Base-by-base conservation (phyloP, 768 basidiomycete species). In the Lyophyllum shimeji region DNA sequence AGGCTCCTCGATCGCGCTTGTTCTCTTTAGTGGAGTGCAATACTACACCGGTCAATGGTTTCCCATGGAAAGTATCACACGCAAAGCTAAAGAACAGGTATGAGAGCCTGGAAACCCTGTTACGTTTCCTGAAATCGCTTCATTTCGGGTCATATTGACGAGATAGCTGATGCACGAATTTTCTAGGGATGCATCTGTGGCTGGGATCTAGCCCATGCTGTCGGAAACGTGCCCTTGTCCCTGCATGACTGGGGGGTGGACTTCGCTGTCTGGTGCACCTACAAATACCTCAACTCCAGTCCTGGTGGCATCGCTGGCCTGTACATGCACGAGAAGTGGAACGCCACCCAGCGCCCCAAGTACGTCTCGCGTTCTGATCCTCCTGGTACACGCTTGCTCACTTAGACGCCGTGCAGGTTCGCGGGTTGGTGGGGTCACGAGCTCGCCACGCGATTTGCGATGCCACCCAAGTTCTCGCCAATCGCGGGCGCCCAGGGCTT, bases 371-470 rank as follows among this genome's bases (percentile, higher is more conserved):
- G 29, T 63, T 58, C 55, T 31, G 55, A 46, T 40, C 61, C 50
- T 50, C 48, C 52, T 57, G 55, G 33, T 58, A 56, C 7, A 39
- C 50, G 4, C 13, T 59, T 53, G 43, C 52, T 56, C 29, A 46
- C 42, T 65, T 50, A 47, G 51, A 57, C 65, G 58, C 55, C 43
- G 58, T 40, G 7, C 53, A 97, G 97, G 67, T 85, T 85, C 58
- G 87, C 93, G 39, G 97, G 97, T 44, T 99, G 97, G 97, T 99
- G 96, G 96, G 97, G 97, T 44, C 95, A 98, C 69, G 85, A 93
- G 64, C 80, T 86, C 25, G 67, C 76, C 51, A 95, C 94, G 37
- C 87, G 97, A 27, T 98, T 99, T 76, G 75, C 81, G 52, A 98
- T 98, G 96, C 87, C 90, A 24, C 77, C 87, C 12, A 76, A 66